Conservation (phyloP, 495 filamentous ascomycete species). For the Chaetomidium leptoderma region DNA sequence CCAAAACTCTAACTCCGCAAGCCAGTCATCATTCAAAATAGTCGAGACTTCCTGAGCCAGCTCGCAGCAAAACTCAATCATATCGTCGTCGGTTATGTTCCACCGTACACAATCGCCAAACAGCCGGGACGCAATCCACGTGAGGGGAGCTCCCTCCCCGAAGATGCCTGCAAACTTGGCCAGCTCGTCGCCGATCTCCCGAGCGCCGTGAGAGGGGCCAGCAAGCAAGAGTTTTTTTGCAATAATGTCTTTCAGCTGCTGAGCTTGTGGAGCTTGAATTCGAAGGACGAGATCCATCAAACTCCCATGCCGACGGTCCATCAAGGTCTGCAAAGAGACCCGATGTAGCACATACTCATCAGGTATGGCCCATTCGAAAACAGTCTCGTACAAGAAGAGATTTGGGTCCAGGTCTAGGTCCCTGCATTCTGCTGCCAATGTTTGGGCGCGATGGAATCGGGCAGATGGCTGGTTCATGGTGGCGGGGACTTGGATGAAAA, state of each 20-base stretch:
- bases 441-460: not conserved
- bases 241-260: not conserved
- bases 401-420: not conserved
- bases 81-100: no score
- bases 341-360: not conserved
- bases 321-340: not conserved
- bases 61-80: not conserved
- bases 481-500: not conserved
- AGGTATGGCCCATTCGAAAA: conserved; percentile 2
- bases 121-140: not conserved
- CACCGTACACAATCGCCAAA: not conserved
- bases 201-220: no score
- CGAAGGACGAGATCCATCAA: not conserved
- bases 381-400: not conserved
- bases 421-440: not conserved
- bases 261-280: not conserved
- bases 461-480: not conserved
- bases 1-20: not conserved
- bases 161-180: not conserved
- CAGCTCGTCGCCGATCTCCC: not conserved
- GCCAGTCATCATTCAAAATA: not conserved
- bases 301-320: not conserved
- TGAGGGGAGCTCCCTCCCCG: not conserved
- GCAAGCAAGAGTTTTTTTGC: not conserved
- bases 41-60: not conserved